These are phyloP conservation scores for Sordaria brevicollis DNA, from an alignment of 495 filamentous ascomycete genomes.

Conservation along the genomic window DNA sequence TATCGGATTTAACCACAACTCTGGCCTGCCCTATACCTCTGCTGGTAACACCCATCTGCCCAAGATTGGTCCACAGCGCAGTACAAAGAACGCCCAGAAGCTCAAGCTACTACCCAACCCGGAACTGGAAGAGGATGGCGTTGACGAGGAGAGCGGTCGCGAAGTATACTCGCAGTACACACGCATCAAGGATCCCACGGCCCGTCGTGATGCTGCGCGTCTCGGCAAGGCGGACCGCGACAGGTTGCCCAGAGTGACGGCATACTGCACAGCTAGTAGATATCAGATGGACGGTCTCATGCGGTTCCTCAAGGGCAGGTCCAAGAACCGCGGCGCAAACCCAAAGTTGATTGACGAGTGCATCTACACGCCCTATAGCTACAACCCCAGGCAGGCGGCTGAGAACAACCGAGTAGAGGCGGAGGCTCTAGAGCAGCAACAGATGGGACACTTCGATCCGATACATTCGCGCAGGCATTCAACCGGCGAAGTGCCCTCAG, in stretches of 20 bases:
- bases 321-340: slow-evolving; percentile 60
- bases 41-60: slow-evolving; percentile 35
- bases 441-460: slow-evolving; percentile 39
- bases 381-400: slow-evolving; percentile 31
- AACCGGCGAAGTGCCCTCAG: slow-evolving; percentile 10
- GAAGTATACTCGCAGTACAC: slow-evolving; percentile 93
- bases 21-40: slow-evolving; percentile 39
- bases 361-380: slow-evolving; percentile 87
- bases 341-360: slow-evolving; percentile 95
- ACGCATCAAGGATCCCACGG: slow-evolving; percentile 92
- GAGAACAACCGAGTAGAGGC: slow-evolving; percentile 3
- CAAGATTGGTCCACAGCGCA: slow-evolving; percentile 92
- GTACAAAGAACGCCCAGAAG: slow-evolving; percentile 91
- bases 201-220: slow-evolving; percentile 82
- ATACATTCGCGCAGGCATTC: slow-evolving; percentile 45
- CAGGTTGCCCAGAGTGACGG: slow-evolving; percentile 79
- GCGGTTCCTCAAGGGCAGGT: slow-evolving; percentile 76
- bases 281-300: slow-evolving; percentile 83
- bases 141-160: slow-evolving; percentile 80
- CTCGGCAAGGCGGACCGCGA: slow-evolving; percentile 90
- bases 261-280: slow-evolving; percentile 86
- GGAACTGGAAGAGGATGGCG: slow-evolving; percentile 61
- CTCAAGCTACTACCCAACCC: slow-evolving; percentile 89
- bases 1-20: not conserved
- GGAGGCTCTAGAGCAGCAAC: slow-evolving; percentile 15